Evolutionary conservation across 2,329 filamentous ascomycete species (phyloP).

Genomic region (Karstenula rhodostoma): DNA sequence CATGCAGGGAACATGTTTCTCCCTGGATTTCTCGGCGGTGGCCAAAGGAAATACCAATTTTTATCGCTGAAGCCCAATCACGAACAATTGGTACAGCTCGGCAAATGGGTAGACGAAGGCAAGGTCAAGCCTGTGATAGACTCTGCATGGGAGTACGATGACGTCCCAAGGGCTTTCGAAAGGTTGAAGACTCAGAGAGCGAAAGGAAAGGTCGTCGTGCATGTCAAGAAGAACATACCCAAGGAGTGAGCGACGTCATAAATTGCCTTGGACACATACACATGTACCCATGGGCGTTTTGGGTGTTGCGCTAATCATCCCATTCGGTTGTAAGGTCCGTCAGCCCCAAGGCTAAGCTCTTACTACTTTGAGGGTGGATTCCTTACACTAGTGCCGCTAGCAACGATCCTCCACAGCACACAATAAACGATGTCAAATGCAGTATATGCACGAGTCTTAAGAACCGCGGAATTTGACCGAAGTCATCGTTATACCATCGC

Average conservation of each 20-base stretch:
- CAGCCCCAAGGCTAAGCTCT: too few species aligned
- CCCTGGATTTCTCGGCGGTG: conserved; percentile 61
- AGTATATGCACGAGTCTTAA: too few species aligned
- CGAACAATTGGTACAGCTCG: conserved; percentile 61
- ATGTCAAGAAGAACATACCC: conserved; percentile 35
- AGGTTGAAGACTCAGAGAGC: conserved; percentile 64
- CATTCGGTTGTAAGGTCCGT: too few species aligned
- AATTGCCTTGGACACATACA: too few species aligned
- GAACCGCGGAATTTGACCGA: too few species aligned
- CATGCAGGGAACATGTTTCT: conserved; percentile 51
- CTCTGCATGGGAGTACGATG: conserved; percentile 62
- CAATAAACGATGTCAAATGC: too few species aligned
- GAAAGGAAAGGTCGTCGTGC: conserved; percentile 66
- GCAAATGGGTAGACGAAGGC: conserved; percentile 64
- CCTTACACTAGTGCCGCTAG: too few species aligned
- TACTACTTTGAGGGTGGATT: too few species aligned
- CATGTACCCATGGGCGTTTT: too few species aligned
- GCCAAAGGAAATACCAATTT: conserved; percentile 55
- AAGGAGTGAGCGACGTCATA: background rate
- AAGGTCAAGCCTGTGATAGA: conserved; percentile 67
- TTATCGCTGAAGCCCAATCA: conserved; percentile 49
- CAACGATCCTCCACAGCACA: too few species aligned
- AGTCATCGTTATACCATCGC: too few species aligned
- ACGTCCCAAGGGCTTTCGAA: conserved; percentile 65
- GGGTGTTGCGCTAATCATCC: too few species aligned